phyloP scores from a whole-genome alignment of 805 yeast species.

The Myxozyma melibiosi region DNA sequence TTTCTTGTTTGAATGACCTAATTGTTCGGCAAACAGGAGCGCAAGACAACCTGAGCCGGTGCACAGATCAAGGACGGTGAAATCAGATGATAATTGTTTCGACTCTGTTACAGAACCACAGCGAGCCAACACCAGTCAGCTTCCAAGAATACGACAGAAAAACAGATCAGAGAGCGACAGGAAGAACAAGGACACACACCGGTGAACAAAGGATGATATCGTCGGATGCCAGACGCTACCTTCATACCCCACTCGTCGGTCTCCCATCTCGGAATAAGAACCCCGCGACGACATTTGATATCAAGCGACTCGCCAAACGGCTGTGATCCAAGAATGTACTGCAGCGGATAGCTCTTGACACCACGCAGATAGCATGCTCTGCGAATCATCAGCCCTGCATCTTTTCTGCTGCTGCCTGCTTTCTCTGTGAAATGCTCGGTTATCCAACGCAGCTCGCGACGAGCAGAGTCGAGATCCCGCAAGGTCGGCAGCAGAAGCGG shows the following conservation, averaged over 20 bases:
- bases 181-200: neutral
- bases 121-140: neutral
- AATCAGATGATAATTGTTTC: neutral
- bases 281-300: slow-evolving; percentile 62
- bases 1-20: slow-evolving; percentile 29
- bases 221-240: slow-evolving; percentile 3
- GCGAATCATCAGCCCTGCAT: neutral
- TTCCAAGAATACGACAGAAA: neutral
- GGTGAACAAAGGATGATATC: slow-evolving; percentile 13
- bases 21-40: slow-evolving; percentile 48
- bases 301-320: slow-evolving; percentile 73
- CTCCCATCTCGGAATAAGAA: slow-evolving; percentile 90
- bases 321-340: slow-evolving; percentile 80
- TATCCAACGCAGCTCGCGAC: slow-evolving; percentile 67
- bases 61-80: slow-evolving; percentile 66
- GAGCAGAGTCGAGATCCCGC: slow-evolving; percentile 46
- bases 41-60: slow-evolving; percentile 91
- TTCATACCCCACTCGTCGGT: slow-evolving; percentile 83
- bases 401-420: neutral
- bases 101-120: neutral
- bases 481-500: slow-evolving; percentile 34
- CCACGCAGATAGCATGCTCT: slow-evolving; percentile 63
- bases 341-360: slow-evolving; percentile 65
- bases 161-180: neutral
- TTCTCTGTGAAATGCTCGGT: slow-evolving; percentile 49